Percentiles rank a stretch among this genome's conserved stretches.
These are phyloP conservation scores for Dissophora globulifera DNA, from an alignment of 192 early-diverging fungal genomes.

Conservation along the genomic window DNA sequence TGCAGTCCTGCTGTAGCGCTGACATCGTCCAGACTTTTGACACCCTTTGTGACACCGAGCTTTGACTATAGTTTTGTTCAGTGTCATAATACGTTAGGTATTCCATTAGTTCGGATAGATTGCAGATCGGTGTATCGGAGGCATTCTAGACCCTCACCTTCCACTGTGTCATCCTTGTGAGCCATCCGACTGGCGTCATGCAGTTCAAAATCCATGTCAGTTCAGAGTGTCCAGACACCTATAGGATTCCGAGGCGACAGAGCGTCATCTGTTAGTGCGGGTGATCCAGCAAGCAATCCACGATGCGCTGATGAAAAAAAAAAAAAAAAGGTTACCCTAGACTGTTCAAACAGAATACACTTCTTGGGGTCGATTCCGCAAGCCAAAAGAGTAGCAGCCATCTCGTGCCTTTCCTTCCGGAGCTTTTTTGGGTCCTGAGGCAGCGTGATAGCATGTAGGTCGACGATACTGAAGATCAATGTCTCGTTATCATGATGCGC, in stretches of 20 bases:
- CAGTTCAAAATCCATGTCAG: constrained; percentile 89
- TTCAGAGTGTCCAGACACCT: constrained; percentile 81
- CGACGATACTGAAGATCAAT: constrained; percentile 83
- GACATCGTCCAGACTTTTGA: constrained; percentile 57
- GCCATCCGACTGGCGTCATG: constrained; percentile 87
- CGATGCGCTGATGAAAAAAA: background rate
- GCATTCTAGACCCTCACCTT: constrained; percentile 65
- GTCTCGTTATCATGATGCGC: constrained; percentile 37
- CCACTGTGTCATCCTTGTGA: constrained; percentile 97
- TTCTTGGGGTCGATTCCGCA: constrained; percentile 83
- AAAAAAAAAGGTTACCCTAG: constrained; percentile 68
- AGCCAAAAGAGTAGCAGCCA: constrained; percentile 82
- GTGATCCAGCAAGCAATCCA: too few species aligned
- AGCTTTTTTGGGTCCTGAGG: constrained; percentile 74
- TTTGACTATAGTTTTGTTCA: constrained; percentile 61
- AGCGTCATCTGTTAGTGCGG: too few species aligned
- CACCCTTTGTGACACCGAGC: constrained; percentile 51
- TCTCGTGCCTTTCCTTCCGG: constrained; percentile 72
- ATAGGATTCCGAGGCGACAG: background rate
- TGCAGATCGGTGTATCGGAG: too few species aligned
- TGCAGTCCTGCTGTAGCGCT: constrained; percentile 58
- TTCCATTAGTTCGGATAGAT: too few species aligned
- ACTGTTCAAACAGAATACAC: constrained; percentile 87
- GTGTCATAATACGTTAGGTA: too few species aligned
- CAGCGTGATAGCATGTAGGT: constrained; percentile 90